Conservation (phyloP, 148 eudicot genomes). For the Vaccinium myrtillus region DNA sequence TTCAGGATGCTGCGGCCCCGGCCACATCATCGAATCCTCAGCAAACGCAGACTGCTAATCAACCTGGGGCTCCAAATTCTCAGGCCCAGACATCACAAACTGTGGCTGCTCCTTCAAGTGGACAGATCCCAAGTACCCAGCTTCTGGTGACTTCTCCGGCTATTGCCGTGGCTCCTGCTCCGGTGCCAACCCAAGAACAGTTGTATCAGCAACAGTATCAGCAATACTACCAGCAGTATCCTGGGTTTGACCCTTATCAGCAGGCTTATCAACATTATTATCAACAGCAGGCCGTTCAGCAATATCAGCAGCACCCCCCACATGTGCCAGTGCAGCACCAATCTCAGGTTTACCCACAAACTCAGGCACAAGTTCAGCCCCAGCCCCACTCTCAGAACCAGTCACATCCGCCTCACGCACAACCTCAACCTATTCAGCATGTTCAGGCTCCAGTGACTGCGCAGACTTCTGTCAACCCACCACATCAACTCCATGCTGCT, state of each 20-base stretch:
- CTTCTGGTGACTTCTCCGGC: constrained; percentile 42
- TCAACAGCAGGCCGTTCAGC: constrained; percentile 61
- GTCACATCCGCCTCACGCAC: constrained; percentile 31
- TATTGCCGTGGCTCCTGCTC: constrained; percentile 40
- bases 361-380: constrained; percentile 27
- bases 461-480: constrained; percentile 30
- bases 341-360: constrained; percentile 35
- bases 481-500: constrained; percentile 34
- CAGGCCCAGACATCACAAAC: constrained; percentile 57
- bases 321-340: constrained; percentile 42
- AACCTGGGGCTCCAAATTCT: constrained; percentile 39
- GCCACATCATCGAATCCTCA: constrained; percentile 33
- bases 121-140: constrained; percentile 45
- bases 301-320: constrained; percentile 49
- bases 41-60: constrained; percentile 40
- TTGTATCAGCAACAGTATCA: constrained; percentile 82
- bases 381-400: constrained; percentile 42
- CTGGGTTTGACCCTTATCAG: constrained; percentile 62
- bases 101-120: constrained; percentile 36
- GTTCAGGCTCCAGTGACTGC: constrained; percentile 21
- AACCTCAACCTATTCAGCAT: constrained; percentile 33
- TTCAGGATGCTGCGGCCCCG: constrained; percentile 40
- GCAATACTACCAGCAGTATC: constrained; percentile 80
- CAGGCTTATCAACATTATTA: constrained; percentile 70
- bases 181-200: constrained; percentile 66